Base-by-base conservation (phyloP, 345 rosid genomes). In the Lumnitzera racemosa region DNA sequence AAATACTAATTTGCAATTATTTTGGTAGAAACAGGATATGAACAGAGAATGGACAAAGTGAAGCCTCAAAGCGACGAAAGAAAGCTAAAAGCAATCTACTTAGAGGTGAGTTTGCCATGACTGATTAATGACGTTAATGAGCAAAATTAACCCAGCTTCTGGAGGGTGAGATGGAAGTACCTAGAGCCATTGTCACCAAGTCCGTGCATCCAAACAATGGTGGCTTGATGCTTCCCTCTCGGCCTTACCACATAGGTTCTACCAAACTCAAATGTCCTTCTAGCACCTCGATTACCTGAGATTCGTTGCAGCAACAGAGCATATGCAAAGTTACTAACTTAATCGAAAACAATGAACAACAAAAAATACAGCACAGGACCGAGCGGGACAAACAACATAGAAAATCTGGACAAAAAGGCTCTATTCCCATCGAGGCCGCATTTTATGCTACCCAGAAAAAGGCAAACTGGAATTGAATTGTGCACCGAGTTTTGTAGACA, bases 181-280 rank as follows among this genome's bases (percentile, higher is more conserved):
- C 80, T 79, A 3, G 80, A 70, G 60, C 83, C 83, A 72, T 79
- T 75, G 52, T 79, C 83, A 24, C 83, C 80, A 20, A 79, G 78
- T 47, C 80, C 83, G 13, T 79, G 83, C 51, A 79, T 58, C 83
- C 83, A 75, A 61, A 79, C 80, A 6, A 79, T 75, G 16, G 83
- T 79, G 46, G 80, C 80, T 67, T 75, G 80, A 66, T 79, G 83
- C 51, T 70, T 72, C 53, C 66, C 83, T 53, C 63, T 72, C 6
- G 83, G 83, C 75, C 83, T 70, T 64, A 79, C 83, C 75, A 79
- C 83, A 47, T 75, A 66, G 24, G 83, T 79, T 66, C 80, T 76
- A 48, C 83, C 83, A 15, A 72, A 79, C 69, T 75, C 83, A 47
- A 75, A 36, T 48, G 70, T 70, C 55, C 74, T 70, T 63, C 78